These are phyloP conservation scores for Cryptococcus deneoformans DNA, from an alignment of 1,284 basidiomycete species.

Conservation along the genomic window DNA sequence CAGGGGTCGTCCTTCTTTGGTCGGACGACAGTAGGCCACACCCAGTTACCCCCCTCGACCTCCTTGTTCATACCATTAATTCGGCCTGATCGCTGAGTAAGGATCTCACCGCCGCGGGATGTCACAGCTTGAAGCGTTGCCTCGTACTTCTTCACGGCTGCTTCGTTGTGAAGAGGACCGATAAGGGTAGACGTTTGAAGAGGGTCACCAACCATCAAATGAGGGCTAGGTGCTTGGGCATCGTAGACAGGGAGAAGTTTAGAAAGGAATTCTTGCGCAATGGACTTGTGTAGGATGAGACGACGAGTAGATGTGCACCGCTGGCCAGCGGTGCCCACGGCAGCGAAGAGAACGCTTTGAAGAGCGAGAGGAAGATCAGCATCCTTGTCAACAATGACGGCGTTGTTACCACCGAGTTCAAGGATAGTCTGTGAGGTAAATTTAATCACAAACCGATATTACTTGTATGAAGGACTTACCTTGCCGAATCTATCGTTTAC, in stretches of 20 bases:
- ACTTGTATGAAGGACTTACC: conserved; percentile 84
- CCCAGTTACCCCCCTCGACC: conserved; percentile 71
- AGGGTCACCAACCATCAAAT: conserved; percentile 70
- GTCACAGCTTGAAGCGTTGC: conserved; percentile 64
- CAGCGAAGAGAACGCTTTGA: conserved; percentile 79
- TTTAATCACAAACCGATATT: conserved; percentile 68
- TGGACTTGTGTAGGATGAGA: conserved; percentile 77
- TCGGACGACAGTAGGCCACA: conserved; percentile 75
- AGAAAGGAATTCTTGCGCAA: conserved; percentile 72
- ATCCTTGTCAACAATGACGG: conserved; percentile 87
- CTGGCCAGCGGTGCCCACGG: conserved; percentile 91
- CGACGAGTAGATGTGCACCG: conserved; percentile 91
- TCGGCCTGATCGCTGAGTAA: conserved; percentile 34
- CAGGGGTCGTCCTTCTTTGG: conserved; percentile 43
- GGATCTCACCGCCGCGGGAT: conserved; percentile 67
- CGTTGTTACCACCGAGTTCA: conserved; percentile 7
- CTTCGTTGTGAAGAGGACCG: conserved; percentile 76
- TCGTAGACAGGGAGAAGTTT: conserved; percentile 63
- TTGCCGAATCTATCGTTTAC: conserved; percentile 59
- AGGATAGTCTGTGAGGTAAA: neutral
- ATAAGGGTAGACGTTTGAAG: conserved; percentile 69
- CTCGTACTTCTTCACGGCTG: conserved; percentile 66
- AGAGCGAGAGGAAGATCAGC: conserved; percentile 87
- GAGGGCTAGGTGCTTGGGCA: conserved; percentile 57
- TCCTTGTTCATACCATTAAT: conserved; percentile 30